Base-by-base conservation (phyloP, 495 filamentous ascomycete species). In the Hypoxylon subgilvum region DNA sequence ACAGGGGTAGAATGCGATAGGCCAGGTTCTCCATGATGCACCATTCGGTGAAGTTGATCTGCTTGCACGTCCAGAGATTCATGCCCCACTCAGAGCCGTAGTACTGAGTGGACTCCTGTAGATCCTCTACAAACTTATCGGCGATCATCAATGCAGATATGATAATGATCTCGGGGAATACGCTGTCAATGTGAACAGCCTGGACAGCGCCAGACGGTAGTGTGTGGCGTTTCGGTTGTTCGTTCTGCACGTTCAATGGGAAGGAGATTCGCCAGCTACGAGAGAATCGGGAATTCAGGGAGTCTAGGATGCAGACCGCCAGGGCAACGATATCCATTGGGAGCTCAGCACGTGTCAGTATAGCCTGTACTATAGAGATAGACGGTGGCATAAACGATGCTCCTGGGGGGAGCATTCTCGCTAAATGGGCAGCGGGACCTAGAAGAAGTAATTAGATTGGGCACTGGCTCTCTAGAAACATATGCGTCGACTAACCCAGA, bases 361-460 rank as follows among this genome's bases (percentile, higher is more conserved):
- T 78, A 30, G 74, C 70, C 61, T 82, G 80, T 28, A 83, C 76
- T 16, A 78, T 69, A 31, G 74, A 49, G 21, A 81, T 74, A 14
- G 79, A 82, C 4, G 81, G 75, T 2, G 61, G 64, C 34, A 74
- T 72, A 13, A 82, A 71, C 17, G 81, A 82, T 42, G 78, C 78
- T 25, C 78, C 73, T 18, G 78, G 73, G 2, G 81, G 81, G 35
- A 84, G 67, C 59, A 83, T 76, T 63, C 82, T 82, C 21, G 79
- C 75, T 38, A 84, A 70, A 52, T 83, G 80, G 27, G 81, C 72
- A 23, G 80, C 79, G 30, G 81, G 79, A 32, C 81, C 81, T 84
- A 51, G 44, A 32, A 60, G 43, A 44, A 58, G 56, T 16, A 30
- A 21, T 52, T 57, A 62, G 59, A 35, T 43, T n/a, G n/a, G n/a